Evolutionary conservation across 805 yeast genomes (phyloP).

Genomic region (Trichomonascus vanleenenianus): DNA sequence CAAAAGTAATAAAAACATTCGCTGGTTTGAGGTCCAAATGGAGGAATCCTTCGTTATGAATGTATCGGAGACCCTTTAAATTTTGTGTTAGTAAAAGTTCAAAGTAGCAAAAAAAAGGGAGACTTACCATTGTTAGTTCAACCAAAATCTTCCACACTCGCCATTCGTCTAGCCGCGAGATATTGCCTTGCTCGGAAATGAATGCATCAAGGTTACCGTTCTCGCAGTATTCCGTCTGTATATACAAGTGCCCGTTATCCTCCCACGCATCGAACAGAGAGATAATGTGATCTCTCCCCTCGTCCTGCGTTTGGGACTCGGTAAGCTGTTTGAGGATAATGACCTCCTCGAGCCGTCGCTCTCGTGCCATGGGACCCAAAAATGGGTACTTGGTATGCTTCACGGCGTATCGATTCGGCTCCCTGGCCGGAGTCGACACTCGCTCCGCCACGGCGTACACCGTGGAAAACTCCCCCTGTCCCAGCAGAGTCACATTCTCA

Average conservation of each 20-base stretch:
- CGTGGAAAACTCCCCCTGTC: slow-evolving; percentile 82
- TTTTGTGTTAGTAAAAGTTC: neutral
- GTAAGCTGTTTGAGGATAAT: slow-evolving; percentile 40
- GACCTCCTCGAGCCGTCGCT: slow-evolving; percentile 65
- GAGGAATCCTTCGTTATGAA: slow-evolving; percentile 67
- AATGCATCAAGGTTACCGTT: slow-evolving; percentile 85
- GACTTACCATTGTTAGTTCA: slow-evolving; percentile 49
- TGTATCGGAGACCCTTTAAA: slow-evolving; percentile 56
- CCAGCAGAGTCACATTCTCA: slow-evolving; percentile 64
- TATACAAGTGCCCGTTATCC: slow-evolving; percentile 58
- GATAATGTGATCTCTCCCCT: slow-evolving; percentile 71
- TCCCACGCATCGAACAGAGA: slow-evolving; percentile 85
- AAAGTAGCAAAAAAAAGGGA: neutral
- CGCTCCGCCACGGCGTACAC: slow-evolving; percentile 77
- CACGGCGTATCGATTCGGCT: slow-evolving; percentile 57
- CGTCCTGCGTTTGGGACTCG: slow-evolving; percentile 29
- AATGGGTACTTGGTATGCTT: slow-evolving; percentile 72
- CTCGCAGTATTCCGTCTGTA: slow-evolving; percentile 93
- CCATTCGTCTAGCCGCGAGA: slow-evolving; percentile 85
- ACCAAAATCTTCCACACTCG: slow-evolving; percentile 93
- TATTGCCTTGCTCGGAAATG: slow-evolving; percentile 65
- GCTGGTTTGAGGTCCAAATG: slow-evolving; percentile 96
- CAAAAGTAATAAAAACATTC: slow-evolving; percentile 87
- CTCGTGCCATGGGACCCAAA: slow-evolving; percentile 50
- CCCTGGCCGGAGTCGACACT: slow-evolving; percentile 17